Base-by-base conservation (phyloP, 148 eudicot species). In the Chenopodium album region DNA sequence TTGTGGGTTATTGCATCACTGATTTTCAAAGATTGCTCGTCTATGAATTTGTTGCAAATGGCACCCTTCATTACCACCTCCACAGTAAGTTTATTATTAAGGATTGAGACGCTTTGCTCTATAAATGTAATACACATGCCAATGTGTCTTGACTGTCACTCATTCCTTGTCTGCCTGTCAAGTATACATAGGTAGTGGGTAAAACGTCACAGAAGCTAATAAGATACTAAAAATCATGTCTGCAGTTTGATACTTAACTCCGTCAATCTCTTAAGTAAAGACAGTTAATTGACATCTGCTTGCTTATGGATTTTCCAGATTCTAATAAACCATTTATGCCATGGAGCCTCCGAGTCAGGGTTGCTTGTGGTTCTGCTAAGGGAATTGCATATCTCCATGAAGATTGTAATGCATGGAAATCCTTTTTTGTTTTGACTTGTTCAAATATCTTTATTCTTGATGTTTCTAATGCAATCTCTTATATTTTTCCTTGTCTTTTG, bases 1-100 rank as follows among this genome's bases (percentile, higher is more conserved):
- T 96, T 82, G 99, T 94, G 64, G 99, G 99, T 72, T 96, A 96
- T 86, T 96, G 99, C 87, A 92, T 94, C 60, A 85, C 93, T 31
- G 95, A 94, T 67, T 75, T 87, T 68, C 93, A 96, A 60, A 91
- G 93, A 84, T 75, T 94, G 88, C 94, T 96, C 64, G 99, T 96
- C 41, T 96, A 90, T 88, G 97, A 94, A 80, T 96, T 85, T 88
- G 95, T 96, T 70, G 90, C 99, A 9, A 96, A 96, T 59, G 71
- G 91, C 83, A 94, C 95, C 85, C 95, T 96, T 87, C 85, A 96
- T 73, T 72, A 91, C 86, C 99, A 94, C 88, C 91, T 96, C 62
- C 97, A 96, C 80, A 91, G 99, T 96, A 90, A 89, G 94, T 66
- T 37, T 28, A 26, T 29, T 2, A 48, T 26, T 4, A 9, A 11